Percentiles rank a stretch among this genome's conserved stretches.
phyloP scores from a whole-genome alignment of 441 rosid genomes.

The Gossypium laxum region DNA sequence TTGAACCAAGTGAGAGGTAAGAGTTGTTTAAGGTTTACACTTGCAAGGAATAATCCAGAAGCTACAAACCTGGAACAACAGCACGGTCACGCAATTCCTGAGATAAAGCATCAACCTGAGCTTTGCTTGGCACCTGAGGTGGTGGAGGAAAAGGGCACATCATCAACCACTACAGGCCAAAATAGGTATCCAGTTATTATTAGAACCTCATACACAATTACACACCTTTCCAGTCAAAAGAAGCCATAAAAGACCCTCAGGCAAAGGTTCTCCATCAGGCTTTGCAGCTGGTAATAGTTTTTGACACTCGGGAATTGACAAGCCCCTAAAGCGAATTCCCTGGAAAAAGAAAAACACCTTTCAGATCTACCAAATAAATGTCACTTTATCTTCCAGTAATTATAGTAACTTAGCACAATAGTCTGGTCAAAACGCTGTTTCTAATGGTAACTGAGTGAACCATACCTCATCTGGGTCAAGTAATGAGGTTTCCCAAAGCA shows the following conservation, averaged over 20 bases:
- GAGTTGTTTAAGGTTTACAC: not conserved
- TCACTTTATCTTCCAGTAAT: not conserved
- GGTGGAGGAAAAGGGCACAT: not conserved
- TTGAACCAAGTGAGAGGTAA: slow-evolving; percentile 7
- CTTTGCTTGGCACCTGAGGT: slow-evolving; percentile 75
- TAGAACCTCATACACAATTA: not conserved
- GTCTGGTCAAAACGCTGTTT: not conserved
- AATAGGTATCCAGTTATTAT: not conserved
- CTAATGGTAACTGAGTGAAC: slow-evolving; percentile 1
- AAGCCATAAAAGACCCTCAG: slow-evolving; percentile 96
- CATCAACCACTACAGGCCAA: not conserved
- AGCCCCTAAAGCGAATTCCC: slow-evolving; percentile 91
- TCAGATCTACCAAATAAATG: not conserved
- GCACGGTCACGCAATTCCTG: slow-evolving; percentile 69
- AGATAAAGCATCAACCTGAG: slow-evolving; percentile 75
- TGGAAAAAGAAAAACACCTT: slow-evolving; percentile 22
- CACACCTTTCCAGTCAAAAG: slow-evolving; percentile 88
- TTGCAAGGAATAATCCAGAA: slow-evolving; percentile 8
- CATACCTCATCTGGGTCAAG: slow-evolving; percentile 89
- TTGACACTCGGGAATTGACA: slow-evolving; percentile 95
- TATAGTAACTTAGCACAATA: not conserved
- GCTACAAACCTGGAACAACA: slow-evolving; percentile 63
- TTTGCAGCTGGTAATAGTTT: slow-evolving; percentile 75
- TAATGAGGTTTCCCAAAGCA: slow-evolving; percentile 94
- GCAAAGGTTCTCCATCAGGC: slow-evolving; percentile 86